phyloP scores from a whole-genome alignment of 768 basidiomycete species.

The Auricularia sp. region DNA sequence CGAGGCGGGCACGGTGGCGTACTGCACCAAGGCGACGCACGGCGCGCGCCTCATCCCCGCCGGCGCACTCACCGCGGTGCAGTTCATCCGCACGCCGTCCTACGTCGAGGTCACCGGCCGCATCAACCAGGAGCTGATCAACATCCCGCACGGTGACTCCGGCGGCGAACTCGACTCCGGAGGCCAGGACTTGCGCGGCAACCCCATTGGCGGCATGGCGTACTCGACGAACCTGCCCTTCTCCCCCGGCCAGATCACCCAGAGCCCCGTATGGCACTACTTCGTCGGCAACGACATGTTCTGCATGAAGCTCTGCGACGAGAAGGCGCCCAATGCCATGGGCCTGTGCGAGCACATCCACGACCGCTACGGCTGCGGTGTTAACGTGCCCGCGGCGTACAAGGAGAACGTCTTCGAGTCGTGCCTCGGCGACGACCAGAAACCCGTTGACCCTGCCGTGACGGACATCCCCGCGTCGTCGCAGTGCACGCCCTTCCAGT shows the following conservation, averaged over 20 bases:
- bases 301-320: slow-evolving; percentile 70
- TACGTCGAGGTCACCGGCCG: slow-evolving; percentile 56
- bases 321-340: slow-evolving; percentile 36
- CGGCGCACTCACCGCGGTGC: slow-evolving; percentile 54
- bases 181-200: slow-evolving; percentile 26
- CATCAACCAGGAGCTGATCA: slow-evolving; percentile 50
- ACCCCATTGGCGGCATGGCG: slow-evolving; percentile 31
- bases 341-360: slow-evolving; percentile 61
- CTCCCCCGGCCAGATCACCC: slow-evolving; percentile 26
- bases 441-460: slow-evolving; percentile 9
- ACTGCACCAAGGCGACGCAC: slow-evolving; percentile 59
- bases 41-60: slow-evolving; percentile 66
- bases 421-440: slow-evolving; percentile 59
- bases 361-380: slow-evolving; percentile 45
- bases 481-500: slow-evolving; percentile 22
- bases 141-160: slow-evolving; percentile 41
- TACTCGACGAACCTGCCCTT: slow-evolving; percentile 50
- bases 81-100: slow-evolving; percentile 48
- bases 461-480: slow-evolving; percentile 28
- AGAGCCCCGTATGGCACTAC: slow-evolving; percentile 45
- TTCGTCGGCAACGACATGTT: slow-evolving; percentile 60
- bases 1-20: slow-evolving; percentile 65
- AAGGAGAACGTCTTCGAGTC: slow-evolving; percentile 48
- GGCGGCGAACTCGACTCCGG: slow-evolving; percentile 50
- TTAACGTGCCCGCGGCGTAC: slow-evolving; percentile 62